A percentile compares a stretch with the other conserved stretches of the same genome.
Conservation (phyloP, 768 basidiomycete genomes). For the Pseudohyphozyma bogoriensis region DNA sequence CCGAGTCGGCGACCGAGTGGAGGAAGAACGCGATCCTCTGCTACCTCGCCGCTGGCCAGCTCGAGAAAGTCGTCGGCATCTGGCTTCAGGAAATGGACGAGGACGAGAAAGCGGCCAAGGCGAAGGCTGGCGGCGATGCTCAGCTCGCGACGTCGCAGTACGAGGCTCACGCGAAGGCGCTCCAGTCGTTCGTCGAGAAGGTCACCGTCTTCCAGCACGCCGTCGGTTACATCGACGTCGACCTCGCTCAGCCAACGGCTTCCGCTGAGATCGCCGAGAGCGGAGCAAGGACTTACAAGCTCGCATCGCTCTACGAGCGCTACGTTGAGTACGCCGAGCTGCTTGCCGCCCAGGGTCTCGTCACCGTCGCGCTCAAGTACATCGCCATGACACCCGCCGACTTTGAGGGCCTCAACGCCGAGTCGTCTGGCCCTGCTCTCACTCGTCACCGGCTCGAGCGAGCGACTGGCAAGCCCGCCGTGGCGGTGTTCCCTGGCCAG, state of each 20-base stretch:
- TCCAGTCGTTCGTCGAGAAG: constrained; percentile 93
- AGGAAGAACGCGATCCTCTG: constrained; percentile 85
- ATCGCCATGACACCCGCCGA: constrained; percentile 65
- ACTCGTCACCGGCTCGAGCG: constrained; percentile 45
- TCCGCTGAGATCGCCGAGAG: constrained; percentile 43
- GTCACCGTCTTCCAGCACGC: constrained; percentile 88
- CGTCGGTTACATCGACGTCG: constrained; percentile 64
- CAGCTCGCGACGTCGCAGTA: constrained; percentile 41
- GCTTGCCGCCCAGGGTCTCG: constrained; percentile 77
- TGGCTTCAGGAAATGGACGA: constrained; percentile 85
- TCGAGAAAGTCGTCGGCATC: constrained; percentile 79
- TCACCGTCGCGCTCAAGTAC: constrained; percentile 69
- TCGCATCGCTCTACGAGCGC: constrained; percentile 75
- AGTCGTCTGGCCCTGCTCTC: constrained; percentile 36
- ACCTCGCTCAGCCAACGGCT: constrained; percentile 46
- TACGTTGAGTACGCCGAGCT: constrained; percentile 95
- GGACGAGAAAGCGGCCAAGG: constrained; percentile 56
- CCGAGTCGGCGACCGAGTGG: constrained; percentile 42
- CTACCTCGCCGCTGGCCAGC: constrained; percentile 77
- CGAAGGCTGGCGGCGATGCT: constrained; percentile 7
- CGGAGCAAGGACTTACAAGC: constrained; percentile 59
- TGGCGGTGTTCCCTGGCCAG: not conserved
- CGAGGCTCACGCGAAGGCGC: constrained; percentile 67
- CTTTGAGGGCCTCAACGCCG: constrained; percentile 52
- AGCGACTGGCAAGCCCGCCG: constrained; percentile 14